Base-by-base conservation (phyloP, 2,329 filamentous ascomycete genomes). In the Colletotrichum tropicicola region DNA sequence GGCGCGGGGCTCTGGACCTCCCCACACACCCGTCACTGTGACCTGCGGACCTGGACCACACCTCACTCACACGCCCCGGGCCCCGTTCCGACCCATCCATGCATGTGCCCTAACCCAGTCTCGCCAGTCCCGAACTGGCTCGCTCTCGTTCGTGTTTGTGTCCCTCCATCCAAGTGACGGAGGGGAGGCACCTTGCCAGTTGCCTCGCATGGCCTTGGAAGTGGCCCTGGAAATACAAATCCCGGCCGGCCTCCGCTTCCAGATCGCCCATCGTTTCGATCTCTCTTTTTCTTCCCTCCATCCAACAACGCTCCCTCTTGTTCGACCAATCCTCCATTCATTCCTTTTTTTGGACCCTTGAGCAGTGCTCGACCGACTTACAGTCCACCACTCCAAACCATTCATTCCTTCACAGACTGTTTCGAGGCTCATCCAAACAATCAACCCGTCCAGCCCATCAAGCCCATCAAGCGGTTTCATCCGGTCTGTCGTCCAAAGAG, bases 351-450 rank as follows among this genome's bases (percentile, higher is more conserved):
- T 45, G 61, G 44, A 52, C 44, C 37, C 65, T 48, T 56, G 65
- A 67, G 65, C 65, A 65, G 65, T 52, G 65, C 65, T 67, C 65
- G 51, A 65, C 37, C 60, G 48, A 60, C 47, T 59, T 57, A 15
- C 58, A 54, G 53, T 51, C 35, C 43, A 47, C 44, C n/a, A n/a
- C n/a, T n/a, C n/a, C 27, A 43, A 45, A 62, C 21, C 41, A 65
- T 67, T 67, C 65, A 61, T 61, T 62, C 53, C 19, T 67, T 60
- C 49, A 23, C 32, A 45, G 44, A 62, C 62, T 45, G 44, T 30
- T 25, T 65, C 44, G 51, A 62, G 62, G 44, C 37, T 62, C 57
- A 45, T 61, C 49, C 61, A 51, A 44, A 39, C 60, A 23, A 41
- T n/a, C 52, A 43, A 44, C 37, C 21, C 15, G 12, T 23, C 30